Percentiles rank a stretch among this genome's conserved stretches.
Conservation (phyloP, 208 protist species). For the Leishmania gerbilli region DNA sequence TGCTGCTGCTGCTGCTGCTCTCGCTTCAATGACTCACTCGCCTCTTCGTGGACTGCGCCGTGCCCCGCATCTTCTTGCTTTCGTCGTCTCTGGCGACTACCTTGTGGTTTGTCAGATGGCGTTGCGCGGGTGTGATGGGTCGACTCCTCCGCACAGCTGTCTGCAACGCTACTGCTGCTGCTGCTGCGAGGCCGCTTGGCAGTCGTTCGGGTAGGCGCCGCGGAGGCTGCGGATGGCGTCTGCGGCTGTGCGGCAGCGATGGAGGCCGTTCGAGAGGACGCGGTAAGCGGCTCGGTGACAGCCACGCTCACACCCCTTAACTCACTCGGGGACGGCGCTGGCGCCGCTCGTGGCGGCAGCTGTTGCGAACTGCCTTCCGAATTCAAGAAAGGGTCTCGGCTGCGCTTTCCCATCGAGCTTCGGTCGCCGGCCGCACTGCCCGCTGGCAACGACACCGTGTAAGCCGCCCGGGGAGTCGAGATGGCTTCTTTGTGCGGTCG, state of each 20-base stretch:
- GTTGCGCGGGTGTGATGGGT: not conserved
- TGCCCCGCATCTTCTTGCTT: not conserved
- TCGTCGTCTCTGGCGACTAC: not conserved
- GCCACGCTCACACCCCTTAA: not conserved
- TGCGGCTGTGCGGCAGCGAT: not conserved
- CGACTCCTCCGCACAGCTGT: not conserved
- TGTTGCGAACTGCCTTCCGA: not conserved
- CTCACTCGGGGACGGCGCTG: not conserved
- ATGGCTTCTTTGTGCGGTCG: not conserved
- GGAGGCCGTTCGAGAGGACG: not conserved
- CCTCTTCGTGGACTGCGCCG: not conserved
- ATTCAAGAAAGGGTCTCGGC: constrained; percentile 4
- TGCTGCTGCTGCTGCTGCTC: not conserved
- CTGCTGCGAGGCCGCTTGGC: constrained; percentile 2
- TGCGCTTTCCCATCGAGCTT: not conserved
- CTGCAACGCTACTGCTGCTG: not conserved
- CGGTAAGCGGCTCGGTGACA: constrained; percentile 3
- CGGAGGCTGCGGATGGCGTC: not conserved
- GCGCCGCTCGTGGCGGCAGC: not conserved
- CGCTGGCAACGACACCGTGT: not conserved
- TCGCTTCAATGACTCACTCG: not conserved
- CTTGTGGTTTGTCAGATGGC: not conserved
- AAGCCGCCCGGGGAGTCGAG: not conserved
- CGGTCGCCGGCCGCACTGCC: not conserved
- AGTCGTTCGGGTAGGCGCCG: not conserved